Conservation (phyloP, 73 alveolate genomes). For the Stentor roeselii region DNA sequence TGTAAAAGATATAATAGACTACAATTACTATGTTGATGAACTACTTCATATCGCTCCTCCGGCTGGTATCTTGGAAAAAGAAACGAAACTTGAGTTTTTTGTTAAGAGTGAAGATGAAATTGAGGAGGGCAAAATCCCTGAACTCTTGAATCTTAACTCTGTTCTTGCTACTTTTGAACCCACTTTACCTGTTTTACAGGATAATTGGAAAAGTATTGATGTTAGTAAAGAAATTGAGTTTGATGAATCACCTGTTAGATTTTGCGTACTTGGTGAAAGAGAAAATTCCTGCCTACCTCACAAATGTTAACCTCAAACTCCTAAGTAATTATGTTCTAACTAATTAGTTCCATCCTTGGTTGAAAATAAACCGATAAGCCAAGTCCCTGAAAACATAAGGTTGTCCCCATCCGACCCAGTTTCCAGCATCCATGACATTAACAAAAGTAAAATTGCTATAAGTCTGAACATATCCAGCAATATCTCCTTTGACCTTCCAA, state of each 20-base stretch:
- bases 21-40: neutral
- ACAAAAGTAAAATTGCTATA: conserved; percentile 29
- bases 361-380: conserved; percentile 2
- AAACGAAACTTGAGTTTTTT: neutral
- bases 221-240: too few species aligned
- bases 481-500: conserved; percentile 34
- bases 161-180: neutral
- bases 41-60: neutral
- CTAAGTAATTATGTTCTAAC: neutral
- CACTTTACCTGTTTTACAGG: too few species aligned
- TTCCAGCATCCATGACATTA: conserved; percentile 70
- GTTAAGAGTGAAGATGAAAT: neutral
- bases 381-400: neutral
- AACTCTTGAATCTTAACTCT: neutral
- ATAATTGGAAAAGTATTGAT: too few species aligned
- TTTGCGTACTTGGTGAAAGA: too few species aligned
- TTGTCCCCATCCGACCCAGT: conserved; percentile 84
- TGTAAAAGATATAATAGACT: neutral
- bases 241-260: too few species aligned
- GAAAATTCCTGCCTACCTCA: too few species aligned
- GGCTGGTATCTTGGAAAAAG: neutral
- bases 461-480: conserved; percentile 20
- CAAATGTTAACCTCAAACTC: too few species aligned
- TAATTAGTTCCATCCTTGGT: conserved; percentile 20
- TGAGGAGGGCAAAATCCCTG: neutral